Percentiles rank a stretch among this genome's conserved stretches.
phyloP scores from a whole-genome alignment of 2,329 filamentous ascomycete genomes.

The Colletotrichum tabaci region DNA sequence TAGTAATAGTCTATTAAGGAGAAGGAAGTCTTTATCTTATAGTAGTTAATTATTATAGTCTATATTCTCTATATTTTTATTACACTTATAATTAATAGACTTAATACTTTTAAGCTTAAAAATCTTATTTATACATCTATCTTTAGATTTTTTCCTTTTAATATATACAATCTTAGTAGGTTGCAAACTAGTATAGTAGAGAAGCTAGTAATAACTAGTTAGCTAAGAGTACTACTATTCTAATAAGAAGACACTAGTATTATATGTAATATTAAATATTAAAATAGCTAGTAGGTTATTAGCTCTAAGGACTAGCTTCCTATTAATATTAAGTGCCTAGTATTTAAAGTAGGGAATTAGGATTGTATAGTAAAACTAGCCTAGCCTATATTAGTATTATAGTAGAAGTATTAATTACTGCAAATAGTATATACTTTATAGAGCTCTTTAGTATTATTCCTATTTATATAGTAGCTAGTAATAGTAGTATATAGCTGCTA shows the following conservation, averaged over 20 bases:
- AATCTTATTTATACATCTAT: constrained; percentile 47
- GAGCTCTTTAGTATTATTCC: constrained; percentile 47
- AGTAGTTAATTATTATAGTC: too few relatives aligned
- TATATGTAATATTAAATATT: constrained; percentile 50
- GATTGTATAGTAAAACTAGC: constrained; percentile 45
- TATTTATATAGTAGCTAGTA: constrained; percentile 44
- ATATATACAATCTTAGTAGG: constrained; percentile 50
- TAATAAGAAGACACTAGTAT: constrained; percentile 46
- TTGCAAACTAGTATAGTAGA: constrained; percentile 49
- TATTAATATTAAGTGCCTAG: constrained; percentile 44
- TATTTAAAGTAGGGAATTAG: constrained; percentile 46
- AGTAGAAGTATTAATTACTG: background rate
- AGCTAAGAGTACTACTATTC: constrained; percentile 47
- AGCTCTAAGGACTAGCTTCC: constrained; percentile 46
- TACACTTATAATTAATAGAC: constrained; percentile 10
- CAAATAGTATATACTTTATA: constrained; percentile 45
- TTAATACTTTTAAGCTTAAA: constrained; percentile 46
- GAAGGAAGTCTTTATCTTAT: constrained; percentile 40
- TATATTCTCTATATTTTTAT: constrained; percentile 32
- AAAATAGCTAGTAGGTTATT: constrained; percentile 46
- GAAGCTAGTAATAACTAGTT: constrained; percentile 47
- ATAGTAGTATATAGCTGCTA: constrained; percentile 47
- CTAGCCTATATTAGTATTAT: constrained; percentile 1
- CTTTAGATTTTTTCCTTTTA: constrained; percentile 47
- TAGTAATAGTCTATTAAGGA: constrained; percentile 44